Percentiles rank a stretch among this genome's conserved stretches.
These are phyloP conservation scores for Puccinia polysora DNA, from an alignment of 1,284 basidiomycete genomes.

Conservation along the genomic window DNA sequence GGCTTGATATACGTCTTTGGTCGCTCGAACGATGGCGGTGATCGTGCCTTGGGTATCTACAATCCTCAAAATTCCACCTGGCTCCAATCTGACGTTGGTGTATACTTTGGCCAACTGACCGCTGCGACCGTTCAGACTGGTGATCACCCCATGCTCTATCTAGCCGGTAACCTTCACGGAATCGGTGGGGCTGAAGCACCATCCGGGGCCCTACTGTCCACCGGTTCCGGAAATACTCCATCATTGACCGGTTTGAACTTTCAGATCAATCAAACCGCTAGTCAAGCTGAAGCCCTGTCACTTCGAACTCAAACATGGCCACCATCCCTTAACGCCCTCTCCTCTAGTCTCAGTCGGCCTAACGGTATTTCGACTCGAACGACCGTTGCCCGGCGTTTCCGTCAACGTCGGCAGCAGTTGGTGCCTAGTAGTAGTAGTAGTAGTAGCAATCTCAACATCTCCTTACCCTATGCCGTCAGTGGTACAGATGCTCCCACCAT, in stretches of 20 bases:
- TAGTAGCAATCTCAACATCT: constrained; percentile 50
- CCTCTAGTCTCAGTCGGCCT: constrained; percentile 45
- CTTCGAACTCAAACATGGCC: not conserved
- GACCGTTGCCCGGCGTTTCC: constrained; percentile 57
- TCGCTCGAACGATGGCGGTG: not conserved
- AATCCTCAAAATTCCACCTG: constrained; percentile 8
- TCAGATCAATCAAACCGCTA: constrained; percentile 30
- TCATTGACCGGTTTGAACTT: constrained; percentile 18
- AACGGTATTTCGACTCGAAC: constrained; percentile 49
- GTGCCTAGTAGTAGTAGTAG: not conserved
- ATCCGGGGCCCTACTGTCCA: constrained; percentile 17
- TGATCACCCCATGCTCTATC: constrained; percentile 6
- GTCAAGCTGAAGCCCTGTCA: not conserved
- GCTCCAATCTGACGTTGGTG: constrained; percentile 7
- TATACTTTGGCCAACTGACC: constrained; percentile 37
- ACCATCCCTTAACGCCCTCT: not conserved
- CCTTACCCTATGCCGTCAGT: constrained; percentile 54
- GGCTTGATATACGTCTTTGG: constrained; percentile 22
- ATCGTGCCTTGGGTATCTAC: constrained; percentile 19
- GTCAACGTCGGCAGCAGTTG: constrained; percentile 44
- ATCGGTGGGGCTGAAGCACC: constrained; percentile 13
- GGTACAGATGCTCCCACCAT: constrained; percentile 70
- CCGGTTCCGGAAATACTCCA: not conserved
- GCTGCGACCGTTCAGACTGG: not conserved
- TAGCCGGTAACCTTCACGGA: constrained; percentile 33